Conservation (phyloP, 768 basidiomycete species). For the Cystofilobasidium capitatum region DNA sequence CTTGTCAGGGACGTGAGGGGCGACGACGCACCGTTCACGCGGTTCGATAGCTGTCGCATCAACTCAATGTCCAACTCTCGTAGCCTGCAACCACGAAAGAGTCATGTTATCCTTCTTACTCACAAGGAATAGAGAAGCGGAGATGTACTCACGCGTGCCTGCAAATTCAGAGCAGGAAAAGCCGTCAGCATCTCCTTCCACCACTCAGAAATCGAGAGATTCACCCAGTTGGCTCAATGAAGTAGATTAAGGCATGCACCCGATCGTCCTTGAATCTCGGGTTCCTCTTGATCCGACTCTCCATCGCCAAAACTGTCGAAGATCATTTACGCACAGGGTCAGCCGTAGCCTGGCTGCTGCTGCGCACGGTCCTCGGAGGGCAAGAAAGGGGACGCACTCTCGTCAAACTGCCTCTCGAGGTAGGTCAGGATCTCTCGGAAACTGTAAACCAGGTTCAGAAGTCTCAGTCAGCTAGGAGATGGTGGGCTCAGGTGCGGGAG, state of each 20-base stretch:
- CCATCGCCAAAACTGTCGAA: conserved; percentile 66
- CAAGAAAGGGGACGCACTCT: conserved; percentile 44
- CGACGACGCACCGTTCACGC: conserved; percentile 59
- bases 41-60: conserved; percentile 93
- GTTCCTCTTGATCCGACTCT: conserved; percentile 97
- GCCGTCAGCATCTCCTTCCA: background rate
- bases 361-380: background rate
- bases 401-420: conserved; percentile 97
- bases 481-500: background rate
- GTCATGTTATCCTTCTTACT: background rate
- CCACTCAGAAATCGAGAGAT: background rate
- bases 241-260: conserved; percentile 92
- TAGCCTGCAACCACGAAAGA: background rate
- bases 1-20: background rate
- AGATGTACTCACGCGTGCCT: conserved; percentile 59
- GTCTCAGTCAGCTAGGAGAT: background rate
- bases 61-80: conserved; percentile 41
- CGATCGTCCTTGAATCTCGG: conserved; percentile 98
- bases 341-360: background rate
- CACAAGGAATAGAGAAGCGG: no score
- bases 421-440: conserved; percentile 95
- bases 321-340: background rate
- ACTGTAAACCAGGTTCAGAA: conserved; percentile 42
- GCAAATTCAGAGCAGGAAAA: conserved; percentile 35
- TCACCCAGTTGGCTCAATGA: conserved; percentile 69